A percentile compares a stretch with the other conserved stretches of the same genome.
Conservation (phyloP, 2,329 filamentous ascomycete genomes). For the Scedosporium boydii region DNA sequence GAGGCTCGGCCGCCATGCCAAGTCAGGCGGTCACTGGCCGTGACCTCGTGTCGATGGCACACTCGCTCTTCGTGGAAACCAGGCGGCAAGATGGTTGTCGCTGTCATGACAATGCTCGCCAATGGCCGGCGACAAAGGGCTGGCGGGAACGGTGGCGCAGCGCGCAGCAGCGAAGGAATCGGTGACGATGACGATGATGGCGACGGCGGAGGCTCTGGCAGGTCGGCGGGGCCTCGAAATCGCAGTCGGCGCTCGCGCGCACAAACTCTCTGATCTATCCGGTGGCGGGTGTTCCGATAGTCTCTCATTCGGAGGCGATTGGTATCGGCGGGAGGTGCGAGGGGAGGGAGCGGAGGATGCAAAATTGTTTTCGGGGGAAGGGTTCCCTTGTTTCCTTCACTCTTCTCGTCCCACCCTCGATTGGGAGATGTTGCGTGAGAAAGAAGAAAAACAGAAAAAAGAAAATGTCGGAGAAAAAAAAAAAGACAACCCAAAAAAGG, state of each 20-base stretch:
- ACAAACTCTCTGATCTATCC: background rate
- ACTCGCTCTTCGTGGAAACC: slow-evolving; percentile 4
- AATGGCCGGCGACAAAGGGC: background rate
- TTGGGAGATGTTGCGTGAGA: background rate
- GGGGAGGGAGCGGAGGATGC: background rate
- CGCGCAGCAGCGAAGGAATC: background rate
- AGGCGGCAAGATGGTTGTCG: background rate
- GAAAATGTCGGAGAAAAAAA: background rate
- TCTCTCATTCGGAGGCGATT: background rate
- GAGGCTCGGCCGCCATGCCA: slow-evolving; percentile 13
- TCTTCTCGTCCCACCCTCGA: background rate
- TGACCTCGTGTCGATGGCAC: slow-evolving; percentile 8
- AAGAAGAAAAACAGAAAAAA: background rate
- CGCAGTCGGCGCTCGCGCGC: background rate
- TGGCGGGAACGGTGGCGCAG: background rate
- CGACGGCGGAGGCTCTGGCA: background rate
- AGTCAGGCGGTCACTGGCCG: slow-evolving; percentile 3
- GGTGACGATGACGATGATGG: too few species aligned
- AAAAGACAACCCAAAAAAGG: slow-evolving; percentile 2
- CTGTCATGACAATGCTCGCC: slow-evolving; percentile 5
- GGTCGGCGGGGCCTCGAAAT: background rate
- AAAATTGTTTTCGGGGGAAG: background rate
- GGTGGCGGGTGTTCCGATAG: background rate
- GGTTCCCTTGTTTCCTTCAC: background rate
- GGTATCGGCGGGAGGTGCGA: background rate